Evolutionary conservation across 2,329 filamentous ascomycete species (phyloP), one percentile per base, ranked within the genome.

Genomic region (Colletotrichum sp.): DNA sequence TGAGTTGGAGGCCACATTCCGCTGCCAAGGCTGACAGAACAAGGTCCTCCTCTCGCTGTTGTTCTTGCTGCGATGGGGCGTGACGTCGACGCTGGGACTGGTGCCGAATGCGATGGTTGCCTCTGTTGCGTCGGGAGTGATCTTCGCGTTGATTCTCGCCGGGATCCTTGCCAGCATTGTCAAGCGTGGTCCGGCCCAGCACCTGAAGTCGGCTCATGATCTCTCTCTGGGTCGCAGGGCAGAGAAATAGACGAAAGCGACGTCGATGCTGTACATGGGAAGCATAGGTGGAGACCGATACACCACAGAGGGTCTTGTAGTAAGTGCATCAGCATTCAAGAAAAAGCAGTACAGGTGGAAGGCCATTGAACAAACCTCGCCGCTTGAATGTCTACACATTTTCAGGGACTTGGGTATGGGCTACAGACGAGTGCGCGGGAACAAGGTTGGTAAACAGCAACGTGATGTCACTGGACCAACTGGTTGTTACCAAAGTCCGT

Each of bases 281-380:
- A 9, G 39, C 39, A 5, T 48, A 48, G 9, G 39, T 48, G 39
- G 39, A 48, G 39, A 48, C 18, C 9, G 18, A 48, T 3, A 48
- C 39, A 8, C 39, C 39, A 48, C 39, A 48, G 39, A 48, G 39
- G 39, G 39, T 48, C 39, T 48, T 5, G 18, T n/a, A 48, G 9
- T n/a, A 48, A 8, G 18, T n/a, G 3, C 5, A 12, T 48, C 6
- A 48, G 39, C 39, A 48, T n/a, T 3, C 1, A n/a, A n/a, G 18
- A n/a, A 6, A 8, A 6, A 18, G 39, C 2, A n/a, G 2, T 12
- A 9, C 18, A 48, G 18, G 5, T n/a, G 18, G 0, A 6, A n/a
- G 18, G 39, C 18, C 6, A 10, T 48, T 10, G 18, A 48, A 48
- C 39, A 48, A 48, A 48, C 18, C 39, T 48, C 39, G 18, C 39